Evolutionary conservation across 108 stramenopile species (phyloP).

Genomic region (Pseudonitzschia pungens): DNA sequence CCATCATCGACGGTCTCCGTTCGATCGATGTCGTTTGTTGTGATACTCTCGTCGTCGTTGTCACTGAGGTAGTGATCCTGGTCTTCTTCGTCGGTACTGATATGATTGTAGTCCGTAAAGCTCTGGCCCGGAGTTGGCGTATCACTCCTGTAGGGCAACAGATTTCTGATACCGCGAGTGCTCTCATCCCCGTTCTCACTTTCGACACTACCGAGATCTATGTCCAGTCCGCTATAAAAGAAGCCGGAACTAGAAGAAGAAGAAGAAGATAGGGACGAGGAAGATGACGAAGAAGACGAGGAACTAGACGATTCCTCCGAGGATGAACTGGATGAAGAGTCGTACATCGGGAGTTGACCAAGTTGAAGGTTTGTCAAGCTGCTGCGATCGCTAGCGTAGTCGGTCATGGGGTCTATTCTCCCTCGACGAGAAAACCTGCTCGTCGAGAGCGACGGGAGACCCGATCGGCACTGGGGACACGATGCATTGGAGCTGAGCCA

Average conservation of each 20-base stretch:
- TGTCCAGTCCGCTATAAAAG: slow-evolving; percentile 12
- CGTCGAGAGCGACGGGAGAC: slow-evolving; percentile 28
- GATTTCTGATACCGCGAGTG: slow-evolving; percentile 8
- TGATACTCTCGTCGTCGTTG: slow-evolving; percentile 2
- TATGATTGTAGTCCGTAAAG: not conserved
- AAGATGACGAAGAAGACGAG: slow-evolving; percentile 9
- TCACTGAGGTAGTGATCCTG: not conserved
- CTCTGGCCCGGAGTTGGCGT: not conserved
- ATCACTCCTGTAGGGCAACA: not conserved
- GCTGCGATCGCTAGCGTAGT: not conserved
- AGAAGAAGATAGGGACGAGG: slow-evolving; percentile 22
- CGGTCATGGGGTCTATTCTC: not conserved
- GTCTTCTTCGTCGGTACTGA: slow-evolving; percentile 14
- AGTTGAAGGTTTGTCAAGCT: not conserved
- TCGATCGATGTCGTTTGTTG: not conserved
- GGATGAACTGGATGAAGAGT: slow-evolving; percentile 18
- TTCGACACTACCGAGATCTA: not conserved
- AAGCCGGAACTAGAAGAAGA: slow-evolving; percentile 2
- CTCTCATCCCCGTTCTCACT: slow-evolving; percentile 11
- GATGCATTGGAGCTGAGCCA: slow-evolving; percentile 34
- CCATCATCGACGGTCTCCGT: not conserved
- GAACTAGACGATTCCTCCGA: slow-evolving; percentile 8
- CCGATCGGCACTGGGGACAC: slow-evolving; percentile 43
- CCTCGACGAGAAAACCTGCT: not conserved
- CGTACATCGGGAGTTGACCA: slow-evolving; percentile 17